A percentile compares a stretch with the other conserved stretches of the same genome.
phyloP scores from a whole-genome alignment of 352 stramenopile species.

The Globisporangium apiculatum region DNA sequence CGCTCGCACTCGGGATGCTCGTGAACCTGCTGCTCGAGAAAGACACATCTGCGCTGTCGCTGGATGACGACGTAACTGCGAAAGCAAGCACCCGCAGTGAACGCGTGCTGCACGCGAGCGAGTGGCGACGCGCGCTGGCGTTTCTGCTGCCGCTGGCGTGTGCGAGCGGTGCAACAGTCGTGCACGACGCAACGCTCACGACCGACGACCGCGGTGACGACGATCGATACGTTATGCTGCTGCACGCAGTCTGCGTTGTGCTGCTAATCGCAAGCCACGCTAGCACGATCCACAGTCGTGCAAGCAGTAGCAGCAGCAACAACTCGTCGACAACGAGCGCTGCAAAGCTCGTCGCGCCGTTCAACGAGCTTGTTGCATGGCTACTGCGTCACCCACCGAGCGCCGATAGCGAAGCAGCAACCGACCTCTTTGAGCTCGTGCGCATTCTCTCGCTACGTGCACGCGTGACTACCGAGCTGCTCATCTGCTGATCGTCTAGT shows the following conservation, averaged over 20 bases:
- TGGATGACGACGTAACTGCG: not conserved
- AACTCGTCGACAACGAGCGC: constrained; percentile 12
- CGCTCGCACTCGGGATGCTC: constrained; percentile 64
- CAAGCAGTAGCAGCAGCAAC: constrained; percentile 15
- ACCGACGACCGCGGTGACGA: constrained; percentile 57
- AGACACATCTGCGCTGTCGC: constrained; percentile 13
- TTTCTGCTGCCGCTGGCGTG: constrained; percentile 75
- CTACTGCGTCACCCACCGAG: constrained; percentile 49
- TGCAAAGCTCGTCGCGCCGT: constrained; percentile 39
- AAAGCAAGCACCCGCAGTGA: constrained; percentile 11
- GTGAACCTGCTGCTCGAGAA: constrained; percentile 74
- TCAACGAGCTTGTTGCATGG: constrained; percentile 52
- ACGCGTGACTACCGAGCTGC: constrained; percentile 23
- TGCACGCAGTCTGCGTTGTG: constrained; percentile 65
- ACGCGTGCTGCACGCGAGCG: constrained; percentile 35
- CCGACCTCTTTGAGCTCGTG: constrained; percentile 68
- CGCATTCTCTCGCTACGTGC: constrained; percentile 51
- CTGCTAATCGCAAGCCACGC: constrained; percentile 61
- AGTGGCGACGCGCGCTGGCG: constrained; percentile 66
- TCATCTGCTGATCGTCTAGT: no score
- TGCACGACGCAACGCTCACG: constrained; percentile 33
- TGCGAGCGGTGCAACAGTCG: constrained; percentile 45
- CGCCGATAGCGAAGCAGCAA: constrained; percentile 36
- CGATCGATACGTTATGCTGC: constrained; percentile 70
- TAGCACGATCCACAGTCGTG: not conserved